Conservation (phyloP, 1,284 basidiomycete genomes). For the Marasmius tenuissimus region DNA sequence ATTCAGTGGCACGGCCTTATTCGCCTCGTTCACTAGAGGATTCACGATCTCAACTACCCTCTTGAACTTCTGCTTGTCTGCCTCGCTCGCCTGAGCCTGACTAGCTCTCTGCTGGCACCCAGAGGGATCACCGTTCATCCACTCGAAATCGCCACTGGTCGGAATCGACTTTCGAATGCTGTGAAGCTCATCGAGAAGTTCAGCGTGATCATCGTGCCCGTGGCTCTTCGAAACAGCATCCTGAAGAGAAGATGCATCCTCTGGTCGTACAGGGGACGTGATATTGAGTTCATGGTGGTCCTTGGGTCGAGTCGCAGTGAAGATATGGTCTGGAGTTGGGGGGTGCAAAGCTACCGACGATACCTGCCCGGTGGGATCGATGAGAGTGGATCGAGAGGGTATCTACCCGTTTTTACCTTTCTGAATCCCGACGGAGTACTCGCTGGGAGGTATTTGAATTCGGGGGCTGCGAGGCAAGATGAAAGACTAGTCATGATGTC, state of each 20-base stretch:
- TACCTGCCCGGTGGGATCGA: no score
- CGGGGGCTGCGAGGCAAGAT: no score
- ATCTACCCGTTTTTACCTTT: slow-evolving; percentile 26
- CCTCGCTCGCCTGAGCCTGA: slow-evolving; percentile 49
- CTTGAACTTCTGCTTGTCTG: slow-evolving; percentile 63
- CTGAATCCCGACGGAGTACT: slow-evolving; percentile 39
- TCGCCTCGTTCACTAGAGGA: slow-evolving; percentile 43
- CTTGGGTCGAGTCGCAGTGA: slow-evolving; percentile 45
- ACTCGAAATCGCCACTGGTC: slow-evolving; percentile 53
- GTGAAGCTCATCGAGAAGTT: slow-evolving; percentile 57
- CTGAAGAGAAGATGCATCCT: slow-evolving; percentile 46
- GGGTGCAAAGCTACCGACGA: slow-evolving; percentile 73
- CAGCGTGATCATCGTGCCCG: slow-evolving; percentile 33
- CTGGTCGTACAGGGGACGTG: slow-evolving; percentile 43
- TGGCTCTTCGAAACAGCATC: slow-evolving; percentile 46
- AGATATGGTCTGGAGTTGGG: slow-evolving; percentile 56
- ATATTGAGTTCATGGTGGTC: slow-evolving; percentile 41
- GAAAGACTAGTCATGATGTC: no score
- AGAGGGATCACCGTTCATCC: slow-evolving; percentile 61
- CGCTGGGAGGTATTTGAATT: slow-evolving; percentile 36
- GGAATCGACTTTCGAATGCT: slow-evolving; percentile 56
- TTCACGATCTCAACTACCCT: slow-evolving; percentile 68
- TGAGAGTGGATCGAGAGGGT: background rate
- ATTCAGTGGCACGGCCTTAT: no score
- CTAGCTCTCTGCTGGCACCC: slow-evolving; percentile 58